phyloP scores from a whole-genome alignment of 768 basidiomycete genomes.

The Pluteus cervinus region DNA sequence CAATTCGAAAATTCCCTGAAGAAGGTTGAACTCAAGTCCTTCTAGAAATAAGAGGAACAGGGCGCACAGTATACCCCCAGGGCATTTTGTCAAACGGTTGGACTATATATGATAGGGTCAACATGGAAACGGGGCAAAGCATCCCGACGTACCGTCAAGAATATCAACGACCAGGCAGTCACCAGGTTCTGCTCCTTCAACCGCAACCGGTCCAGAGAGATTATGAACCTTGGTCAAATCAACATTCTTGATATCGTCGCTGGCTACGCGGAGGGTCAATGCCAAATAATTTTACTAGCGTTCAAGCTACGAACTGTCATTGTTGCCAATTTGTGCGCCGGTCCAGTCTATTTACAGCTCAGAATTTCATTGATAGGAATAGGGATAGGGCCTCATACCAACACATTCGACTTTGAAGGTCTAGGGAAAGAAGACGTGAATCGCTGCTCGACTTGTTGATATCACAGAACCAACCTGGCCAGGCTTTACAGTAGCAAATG shows the following conservation, averaged over 20 bases:
- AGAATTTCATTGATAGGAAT: background rate
- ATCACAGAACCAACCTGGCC: constrained; percentile 36
- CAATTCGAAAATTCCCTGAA: constrained; percentile 67
- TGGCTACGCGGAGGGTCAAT: constrained; percentile 26
- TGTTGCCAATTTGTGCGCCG: constrained; percentile 73
- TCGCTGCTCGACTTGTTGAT: background rate
- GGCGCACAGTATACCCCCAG: constrained; percentile 68
- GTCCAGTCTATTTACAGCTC: constrained; percentile 59
- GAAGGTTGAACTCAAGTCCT: background rate
- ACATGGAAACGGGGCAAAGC: background rate
- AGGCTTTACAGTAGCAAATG: constrained; percentile 54
- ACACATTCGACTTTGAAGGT: constrained; percentile 70
- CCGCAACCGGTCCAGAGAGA: constrained; percentile 68
- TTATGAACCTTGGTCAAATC: constrained; percentile 66
- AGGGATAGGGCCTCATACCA: constrained; percentile 29
- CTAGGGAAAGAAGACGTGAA: constrained; percentile 19
- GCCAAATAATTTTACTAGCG: background rate
- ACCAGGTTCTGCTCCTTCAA: constrained; percentile 74
- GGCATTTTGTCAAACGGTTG: constrained; percentile 69
- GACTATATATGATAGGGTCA: constrained; percentile 29
- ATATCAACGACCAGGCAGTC: constrained; percentile 79
- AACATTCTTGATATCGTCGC: constrained; percentile 63
- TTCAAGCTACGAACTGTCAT: constrained; percentile 43
- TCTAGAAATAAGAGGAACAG: background rate
- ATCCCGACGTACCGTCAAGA: constrained; percentile 47